phyloP scores from a whole-genome alignment of 2,329 filamentous ascomycete species.

The Colletotrichum costaricense region DNA sequence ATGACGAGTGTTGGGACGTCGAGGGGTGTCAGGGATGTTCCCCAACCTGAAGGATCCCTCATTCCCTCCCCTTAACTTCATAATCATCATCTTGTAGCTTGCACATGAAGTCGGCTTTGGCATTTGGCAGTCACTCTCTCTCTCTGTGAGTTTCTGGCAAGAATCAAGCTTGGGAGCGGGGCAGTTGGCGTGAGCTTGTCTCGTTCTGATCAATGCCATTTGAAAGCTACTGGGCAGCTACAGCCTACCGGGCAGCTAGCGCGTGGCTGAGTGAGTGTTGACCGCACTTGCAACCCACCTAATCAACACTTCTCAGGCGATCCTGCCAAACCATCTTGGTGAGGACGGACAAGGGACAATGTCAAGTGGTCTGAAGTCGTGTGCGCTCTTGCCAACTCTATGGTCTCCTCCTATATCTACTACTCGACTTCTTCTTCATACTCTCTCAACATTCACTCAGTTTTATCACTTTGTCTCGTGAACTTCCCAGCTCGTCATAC shows the following conservation, averaged over 20 bases:
- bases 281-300: background rate
- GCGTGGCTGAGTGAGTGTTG: constrained; percentile 2
- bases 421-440: too few species aligned
- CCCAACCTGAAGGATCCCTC: background rate
- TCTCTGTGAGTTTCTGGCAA: background rate
- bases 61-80: background rate
- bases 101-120: background rate
- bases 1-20: background rate
- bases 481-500: background rate
- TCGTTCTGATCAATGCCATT: background rate
- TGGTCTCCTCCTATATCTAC: background rate
- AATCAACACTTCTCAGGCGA: background rate
- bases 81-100: background rate
- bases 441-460: background rate
- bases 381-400: background rate
- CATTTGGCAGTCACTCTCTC: background rate
- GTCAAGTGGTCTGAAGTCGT: background rate
- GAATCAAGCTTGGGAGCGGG: background rate
- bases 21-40: too few species aligned
- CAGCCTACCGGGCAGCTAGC: background rate
- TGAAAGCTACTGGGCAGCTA: background rate
- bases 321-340: background rate
- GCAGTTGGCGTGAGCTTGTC: background rate
- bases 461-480: background rate
- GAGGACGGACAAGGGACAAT: background rate